Conservation (phyloP, 2,329 filamentous ascomycete genomes). For the Paecilomyces formosus region DNA sequence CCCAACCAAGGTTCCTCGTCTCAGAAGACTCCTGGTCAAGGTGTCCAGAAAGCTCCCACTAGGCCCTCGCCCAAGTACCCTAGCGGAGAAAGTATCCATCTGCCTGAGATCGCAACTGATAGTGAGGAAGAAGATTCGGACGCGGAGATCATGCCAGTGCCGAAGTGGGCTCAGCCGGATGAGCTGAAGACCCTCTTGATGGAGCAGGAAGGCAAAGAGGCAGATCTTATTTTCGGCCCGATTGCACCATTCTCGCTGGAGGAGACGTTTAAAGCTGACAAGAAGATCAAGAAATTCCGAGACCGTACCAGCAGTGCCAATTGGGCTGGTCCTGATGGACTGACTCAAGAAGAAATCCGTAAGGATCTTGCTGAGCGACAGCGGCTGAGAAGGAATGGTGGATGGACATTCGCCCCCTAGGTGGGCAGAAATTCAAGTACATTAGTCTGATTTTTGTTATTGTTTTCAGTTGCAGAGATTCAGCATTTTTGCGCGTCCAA, state of each 20-base stretch:
- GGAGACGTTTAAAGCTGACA: constrained; percentile 87
- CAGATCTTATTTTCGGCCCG: constrained; percentile 88
- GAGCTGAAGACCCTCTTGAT: constrained; percentile 68
- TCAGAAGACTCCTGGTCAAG: constrained; percentile 65
- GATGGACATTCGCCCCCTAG: constrained; percentile 64
- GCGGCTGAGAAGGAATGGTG: constrained; percentile 71
- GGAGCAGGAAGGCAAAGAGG: constrained; percentile 63
- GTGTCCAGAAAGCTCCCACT: constrained; percentile 29
- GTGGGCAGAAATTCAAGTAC: background rate
- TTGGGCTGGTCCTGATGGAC: constrained; percentile 72
- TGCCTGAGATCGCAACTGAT: constrained; percentile 93
- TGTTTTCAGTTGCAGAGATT: background rate
- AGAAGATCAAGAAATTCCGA: constrained; percentile 82
- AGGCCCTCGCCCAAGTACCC: constrained; percentile 77
- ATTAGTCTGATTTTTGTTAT: background rate
- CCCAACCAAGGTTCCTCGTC: constrained; percentile 43
- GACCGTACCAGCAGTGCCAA: constrained; percentile 89
- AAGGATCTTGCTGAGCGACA: constrained; percentile 74
- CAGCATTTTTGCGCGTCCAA: background rate
- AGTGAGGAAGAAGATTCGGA: constrained; percentile 78
- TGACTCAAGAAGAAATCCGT: constrained; percentile 82
- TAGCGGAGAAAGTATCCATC: constrained; percentile 80
- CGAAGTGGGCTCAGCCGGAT: constrained; percentile 83
- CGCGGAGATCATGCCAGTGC: constrained; percentile 54
- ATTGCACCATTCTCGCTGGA: constrained; percentile 89